Percentiles rank a stretch among this genome's conserved stretches.
Evolutionary conservation across 805 yeast genomes (phyloP).

Genomic region (Teunomyces stri): DNA sequence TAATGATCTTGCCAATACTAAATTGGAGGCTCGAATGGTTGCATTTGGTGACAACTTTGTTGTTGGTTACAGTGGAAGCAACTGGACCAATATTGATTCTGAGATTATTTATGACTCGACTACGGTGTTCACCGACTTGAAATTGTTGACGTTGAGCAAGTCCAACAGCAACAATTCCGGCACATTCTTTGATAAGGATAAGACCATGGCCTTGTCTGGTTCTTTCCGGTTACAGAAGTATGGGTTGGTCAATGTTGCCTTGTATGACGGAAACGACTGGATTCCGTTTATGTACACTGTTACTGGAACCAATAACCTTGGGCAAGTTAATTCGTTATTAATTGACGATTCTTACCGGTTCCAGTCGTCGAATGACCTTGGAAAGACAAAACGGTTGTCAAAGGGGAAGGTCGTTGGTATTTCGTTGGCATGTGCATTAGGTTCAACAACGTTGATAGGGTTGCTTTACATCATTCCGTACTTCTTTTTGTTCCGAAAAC

Average conservation of each 20-base stretch:
- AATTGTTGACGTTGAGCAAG: constrained; percentile 36
- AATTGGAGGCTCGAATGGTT: constrained; percentile 39
- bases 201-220: constrained; percentile 60
- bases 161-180: constrained; percentile 28
- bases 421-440: constrained; percentile 45
- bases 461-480: constrained; percentile 41
- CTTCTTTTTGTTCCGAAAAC: constrained; percentile 32
- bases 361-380: constrained; percentile 35
- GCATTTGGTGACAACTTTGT: constrained; percentile 36
- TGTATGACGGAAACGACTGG: constrained; percentile 68
- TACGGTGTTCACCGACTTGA: constrained; percentile 43
- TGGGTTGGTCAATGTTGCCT: constrained; percentile 61
- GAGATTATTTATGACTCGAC: constrained; percentile 27
- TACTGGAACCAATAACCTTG: constrained; percentile 17
- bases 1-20: constrained; percentile 35
- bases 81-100: constrained; percentile 46
- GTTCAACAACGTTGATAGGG: constrained; percentile 41
- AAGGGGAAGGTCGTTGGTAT: constrained; percentile 44
- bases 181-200: constrained; percentile 40
- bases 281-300: constrained; percentile 54
- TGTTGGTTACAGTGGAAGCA: constrained; percentile 44
- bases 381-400: constrained; percentile 20
- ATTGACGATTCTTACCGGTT: constrained; percentile 33
- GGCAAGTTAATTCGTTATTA: constrained; percentile 30
- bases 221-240: constrained; percentile 43